phyloP scores from a whole-genome alignment of 73 alveolate species.

The Paramecium octaurelia region DNA sequence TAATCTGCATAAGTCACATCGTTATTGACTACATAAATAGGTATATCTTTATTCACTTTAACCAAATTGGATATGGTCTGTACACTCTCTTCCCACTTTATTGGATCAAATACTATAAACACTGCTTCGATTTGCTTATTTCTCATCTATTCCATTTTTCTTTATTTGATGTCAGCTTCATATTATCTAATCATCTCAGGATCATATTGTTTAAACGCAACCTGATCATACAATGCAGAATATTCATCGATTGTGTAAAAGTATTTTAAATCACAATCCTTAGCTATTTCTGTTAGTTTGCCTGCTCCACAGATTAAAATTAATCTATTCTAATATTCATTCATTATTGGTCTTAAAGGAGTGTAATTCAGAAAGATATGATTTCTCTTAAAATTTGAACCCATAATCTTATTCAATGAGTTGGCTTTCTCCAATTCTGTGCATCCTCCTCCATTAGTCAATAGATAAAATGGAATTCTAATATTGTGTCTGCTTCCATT shows the following conservation, averaged over 20 bases:
- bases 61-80: slow-evolving; percentile 11
- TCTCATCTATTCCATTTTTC: slow-evolving; percentile 33
- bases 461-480: slow-evolving; percentile 65
- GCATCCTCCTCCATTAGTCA: slow-evolving; percentile 83
- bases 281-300: slow-evolving; percentile 62
- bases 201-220: slow-evolving; percentile 43
- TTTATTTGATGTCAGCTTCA: slow-evolving; percentile 41
- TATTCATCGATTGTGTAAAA: slow-evolving; percentile 68
- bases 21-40: slow-evolving; percentile 57
- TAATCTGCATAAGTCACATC: slow-evolving; percentile 59
- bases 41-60: not conserved
- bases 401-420: slow-evolving; percentile 55
- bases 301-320: slow-evolving; percentile 73
- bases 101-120: slow-evolving; percentile 53
- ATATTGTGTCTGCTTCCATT: not conserved
- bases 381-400: slow-evolving; percentile 54
- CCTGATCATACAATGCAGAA: slow-evolving; percentile 64
- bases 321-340: slow-evolving; percentile 59
- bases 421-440: slow-evolving; percentile 70
- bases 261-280: slow-evolving; percentile 66
- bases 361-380: slow-evolving; percentile 71
- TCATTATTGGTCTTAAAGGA: slow-evolving; percentile 67
- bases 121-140: slow-evolving; percentile 31
- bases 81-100: slow-evolving; percentile 54
- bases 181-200: slow-evolving; percentile 29